Percentiles rank a stretch among this genome's conserved stretches.
Evolutionary conservation across 192 early-diverging fungal genomes (phyloP).

Genomic region (Gryganskiella cystojenkinii): DNA sequence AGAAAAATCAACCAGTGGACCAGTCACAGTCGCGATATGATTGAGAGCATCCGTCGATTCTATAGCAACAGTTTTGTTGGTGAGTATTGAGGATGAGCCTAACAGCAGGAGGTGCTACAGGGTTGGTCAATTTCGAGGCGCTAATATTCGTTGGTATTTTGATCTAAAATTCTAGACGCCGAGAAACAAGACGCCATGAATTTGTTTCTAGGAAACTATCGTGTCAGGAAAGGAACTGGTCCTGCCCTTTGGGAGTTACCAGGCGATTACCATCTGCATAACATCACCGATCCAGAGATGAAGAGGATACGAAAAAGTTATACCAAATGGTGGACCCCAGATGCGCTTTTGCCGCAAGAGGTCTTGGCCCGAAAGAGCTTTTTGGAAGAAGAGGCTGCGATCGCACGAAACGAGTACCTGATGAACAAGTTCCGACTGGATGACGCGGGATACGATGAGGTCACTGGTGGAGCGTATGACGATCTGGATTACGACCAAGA

Average conservation of each 20-base stretch:
- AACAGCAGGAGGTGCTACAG: background rate
- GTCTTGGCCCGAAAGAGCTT: constrained; percentile 38
- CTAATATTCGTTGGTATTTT: constrained; percentile 2
- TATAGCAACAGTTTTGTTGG: constrained; percentile 95
- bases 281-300: constrained; percentile 50
- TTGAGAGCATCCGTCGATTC: constrained; percentile 91
- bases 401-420: background rate
- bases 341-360: constrained; percentile 52
- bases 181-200: constrained; percentile 98
- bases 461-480: too few relatives aligned
- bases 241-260: constrained; percentile 81
- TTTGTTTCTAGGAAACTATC: constrained; percentile 84
- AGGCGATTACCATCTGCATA: constrained; percentile 83
- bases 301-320: constrained; percentile 62
- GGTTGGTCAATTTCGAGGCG: background rate
- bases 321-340: constrained; percentile 69
- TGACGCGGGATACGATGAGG: constrained; percentile 25
- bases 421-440: background rate
- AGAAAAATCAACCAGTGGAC: constrained; percentile 95
- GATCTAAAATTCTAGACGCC: constrained; percentile 68
- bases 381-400: constrained; percentile 10
- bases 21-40: constrained; percentile 94
- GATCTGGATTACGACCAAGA: too few relatives aligned
- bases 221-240: constrained; percentile 55
- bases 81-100: constrained; percentile 25